Evolutionary conservation across 805 yeast genomes (phyloP).

Genomic region (Wickerhamiella nectarea): DNA sequence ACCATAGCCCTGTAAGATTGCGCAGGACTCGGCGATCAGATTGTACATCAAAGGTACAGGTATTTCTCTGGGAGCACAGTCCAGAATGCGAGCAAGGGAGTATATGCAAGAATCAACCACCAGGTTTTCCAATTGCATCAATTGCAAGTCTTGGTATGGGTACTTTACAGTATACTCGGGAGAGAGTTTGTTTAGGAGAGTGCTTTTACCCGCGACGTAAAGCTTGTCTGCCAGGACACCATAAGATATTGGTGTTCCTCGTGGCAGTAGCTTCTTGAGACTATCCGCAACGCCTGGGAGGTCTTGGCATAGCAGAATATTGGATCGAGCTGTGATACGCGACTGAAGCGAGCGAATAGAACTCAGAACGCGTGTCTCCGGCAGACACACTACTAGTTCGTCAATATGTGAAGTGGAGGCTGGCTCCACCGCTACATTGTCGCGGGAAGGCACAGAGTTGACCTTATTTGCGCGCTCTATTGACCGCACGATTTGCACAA

Average conservation of each 20-base stretch:
- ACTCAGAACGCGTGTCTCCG: not conserved
- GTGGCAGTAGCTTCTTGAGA: not conserved
- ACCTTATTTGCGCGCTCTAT: not conserved
- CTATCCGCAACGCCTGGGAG: not conserved
- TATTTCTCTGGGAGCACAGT: not conserved
- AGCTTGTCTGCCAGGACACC: not conserved
- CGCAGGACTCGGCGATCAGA: conserved; percentile 6
- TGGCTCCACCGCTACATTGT: conserved; percentile 1
- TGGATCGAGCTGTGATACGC: not conserved
- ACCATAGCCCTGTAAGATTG: conserved; percentile 19
- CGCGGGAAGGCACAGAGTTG: not conserved
- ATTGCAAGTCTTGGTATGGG: not conserved
- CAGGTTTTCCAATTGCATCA: conserved; percentile 5
- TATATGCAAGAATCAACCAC: not conserved
- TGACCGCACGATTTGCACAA: not conserved
- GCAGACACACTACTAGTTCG: not conserved
- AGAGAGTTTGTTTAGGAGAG: not conserved
- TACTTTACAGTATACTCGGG: not conserved
- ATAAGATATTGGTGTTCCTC: not conserved
- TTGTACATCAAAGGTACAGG: not conserved
- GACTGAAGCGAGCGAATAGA: not conserved
- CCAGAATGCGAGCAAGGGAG: conserved; percentile 1
- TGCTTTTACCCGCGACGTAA: not conserved
- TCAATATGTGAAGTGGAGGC: not conserved
- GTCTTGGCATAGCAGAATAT: not conserved